Evolutionary conservation across 306 rosid genomes (phyloP), one percentile per base, ranked within the genome.

Genomic region (Castanospermum australe): DNA sequence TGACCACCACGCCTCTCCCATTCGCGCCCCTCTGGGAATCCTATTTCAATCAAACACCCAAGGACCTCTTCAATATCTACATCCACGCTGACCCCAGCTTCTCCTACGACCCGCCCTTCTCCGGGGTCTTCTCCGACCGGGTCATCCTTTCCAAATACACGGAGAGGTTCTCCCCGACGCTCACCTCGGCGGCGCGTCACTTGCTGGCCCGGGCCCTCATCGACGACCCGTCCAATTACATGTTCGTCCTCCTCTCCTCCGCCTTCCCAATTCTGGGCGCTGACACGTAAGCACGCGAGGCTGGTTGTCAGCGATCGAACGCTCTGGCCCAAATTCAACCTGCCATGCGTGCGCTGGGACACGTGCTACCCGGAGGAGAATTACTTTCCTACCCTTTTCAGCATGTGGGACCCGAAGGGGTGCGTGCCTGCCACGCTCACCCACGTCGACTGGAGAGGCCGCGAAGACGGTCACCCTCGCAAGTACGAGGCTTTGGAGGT

Each of bases 371-470:
- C 92, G 0, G 93, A 91, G 24, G 91, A 93, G 48, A 89, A 88
- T 81, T 93, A 89, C 85, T 93, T 93, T 30, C 93, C 94, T 70
- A 91, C 98, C 74, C 92, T 93, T 8, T 63, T 93, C 1, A 75
- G 73, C 81, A 84, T 85, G 93, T 56, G 85, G 71, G 94, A 93
- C 72, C 79, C 83, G 0, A 62, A 60, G 1, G 87, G 91, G 11
- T 83, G 91, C 75, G 90, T 90, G 56, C 88, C 71, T 0, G 93
- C 91, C 4, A 93, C 98, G 42, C 93, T 93, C 42, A 93, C 94
- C 9, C 94, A 91, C 66, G 97, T 93, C 81, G 86, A 91, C 18
- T 93, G 92, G 94, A 41, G 11, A 5, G 93, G 88, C 7, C 60
- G 81, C 0, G 2, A 8, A 15, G 87, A 91, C 8, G 97, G 97